phyloP scores from a whole-genome alignment of 2,329 filamentous ascomycete species.

The Clarireedia homoeocarpa region DNA sequence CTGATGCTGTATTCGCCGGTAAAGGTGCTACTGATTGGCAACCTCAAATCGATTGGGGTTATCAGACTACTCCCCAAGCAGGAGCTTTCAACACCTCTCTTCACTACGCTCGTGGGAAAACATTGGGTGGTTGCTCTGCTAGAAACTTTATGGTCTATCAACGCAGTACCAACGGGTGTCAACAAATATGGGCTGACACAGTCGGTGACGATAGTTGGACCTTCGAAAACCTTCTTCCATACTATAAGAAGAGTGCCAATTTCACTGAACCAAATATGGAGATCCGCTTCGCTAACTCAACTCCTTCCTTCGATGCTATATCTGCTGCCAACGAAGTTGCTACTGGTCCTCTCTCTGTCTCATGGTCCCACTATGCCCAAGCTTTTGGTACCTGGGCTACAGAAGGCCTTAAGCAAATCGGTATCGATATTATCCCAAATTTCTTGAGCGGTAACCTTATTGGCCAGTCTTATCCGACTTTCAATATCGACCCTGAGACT shows the following conservation, averaged over 20 bases:
- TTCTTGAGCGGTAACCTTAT: constrained; percentile 35
- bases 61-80: constrained; percentile 22
- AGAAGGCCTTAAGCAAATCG: constrained; percentile 32
- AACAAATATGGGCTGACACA: constrained; percentile 36
- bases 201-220: constrained; percentile 37
- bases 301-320: constrained; percentile 21
- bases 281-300: constrained; percentile 23
- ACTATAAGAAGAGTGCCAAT: constrained; percentile 27
- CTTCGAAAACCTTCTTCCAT: constrained; percentile 38
- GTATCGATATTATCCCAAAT: constrained; percentile 26
- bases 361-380: constrained; percentile 34
- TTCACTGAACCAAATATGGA: constrained; percentile 5
- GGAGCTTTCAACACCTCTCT: constrained; percentile 8
- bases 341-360: constrained; percentile 33
- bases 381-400: constrained; percentile 23
- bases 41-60: constrained; percentile 26
- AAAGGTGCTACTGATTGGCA: constrained; percentile 9
- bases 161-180: constrained; percentile 25
- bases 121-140: constrained; percentile 27
- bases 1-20: constrained; percentile 1
- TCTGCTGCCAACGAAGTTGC: constrained; percentile 22
- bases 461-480: constrained; percentile 30
- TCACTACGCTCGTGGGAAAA: constrained; percentile 26
- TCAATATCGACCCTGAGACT: constrained; percentile 26
- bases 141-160: constrained; percentile 30